Conservation (phyloP, 192 early-diverging fungal species). For the Geosiphon pyriformis region DNA sequence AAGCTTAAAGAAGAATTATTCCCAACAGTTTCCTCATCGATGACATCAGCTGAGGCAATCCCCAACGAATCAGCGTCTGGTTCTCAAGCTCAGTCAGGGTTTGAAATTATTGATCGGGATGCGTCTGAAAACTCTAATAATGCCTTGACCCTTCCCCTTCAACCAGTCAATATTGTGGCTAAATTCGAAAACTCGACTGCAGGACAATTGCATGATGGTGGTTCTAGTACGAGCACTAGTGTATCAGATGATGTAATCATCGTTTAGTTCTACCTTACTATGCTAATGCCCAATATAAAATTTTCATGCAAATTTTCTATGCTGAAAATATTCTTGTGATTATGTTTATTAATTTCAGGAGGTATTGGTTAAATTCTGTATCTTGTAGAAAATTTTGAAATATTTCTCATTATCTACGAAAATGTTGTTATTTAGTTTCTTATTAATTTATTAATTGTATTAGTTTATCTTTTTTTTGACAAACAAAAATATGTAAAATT, state of each 20-base stretch:
- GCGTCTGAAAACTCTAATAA: background rate
- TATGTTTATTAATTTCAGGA: too few relatives aligned
- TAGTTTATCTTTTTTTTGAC: too few relatives aligned
- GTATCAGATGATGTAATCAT: background rate
- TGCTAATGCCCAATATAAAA: too few relatives aligned
- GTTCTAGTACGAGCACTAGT: background rate
- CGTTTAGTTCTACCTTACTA: too few relatives aligned
- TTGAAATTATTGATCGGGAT: background rate
- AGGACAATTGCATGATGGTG: background rate
- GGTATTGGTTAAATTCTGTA: too few relatives aligned
- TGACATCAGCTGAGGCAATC: background rate
- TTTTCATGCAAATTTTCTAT: too few relatives aligned
- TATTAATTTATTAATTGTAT: too few relatives aligned
- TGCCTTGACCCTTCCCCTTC: background rate
- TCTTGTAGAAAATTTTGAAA: too few relatives aligned
- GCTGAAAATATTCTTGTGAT: too few relatives aligned
- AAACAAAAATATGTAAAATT: too few relatives aligned
- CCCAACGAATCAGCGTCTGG: background rate
- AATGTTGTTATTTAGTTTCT: too few relatives aligned
- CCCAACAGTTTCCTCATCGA: background rate
- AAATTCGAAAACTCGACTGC: background rate
- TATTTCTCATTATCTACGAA: too few relatives aligned
- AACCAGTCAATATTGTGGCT: background rate
- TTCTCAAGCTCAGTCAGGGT: background rate
- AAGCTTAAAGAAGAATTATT: slow-evolving; percentile 57